Base-by-base conservation (phyloP, 2,329 filamentous ascomycete species). In the Sclerotinia sclerotiorum region DNA sequence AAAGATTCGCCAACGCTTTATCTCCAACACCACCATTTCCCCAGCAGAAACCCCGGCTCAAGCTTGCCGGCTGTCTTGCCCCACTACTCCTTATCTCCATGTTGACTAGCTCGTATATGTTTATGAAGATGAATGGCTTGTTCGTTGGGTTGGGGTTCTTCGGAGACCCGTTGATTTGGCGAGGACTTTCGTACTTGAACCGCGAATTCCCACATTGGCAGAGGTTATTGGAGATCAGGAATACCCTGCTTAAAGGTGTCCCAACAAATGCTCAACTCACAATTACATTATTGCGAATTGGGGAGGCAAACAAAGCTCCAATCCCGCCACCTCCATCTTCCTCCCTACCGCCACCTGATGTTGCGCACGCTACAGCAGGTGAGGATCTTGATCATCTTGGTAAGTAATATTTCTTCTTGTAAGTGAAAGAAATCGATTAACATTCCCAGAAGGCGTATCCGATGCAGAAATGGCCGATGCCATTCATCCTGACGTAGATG, bases 211-310 rank as follows among this genome's bases (percentile, higher is more conserved):
- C 91, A 0, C 81, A 88, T 72, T 95, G 92, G 92, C 84, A 91
- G 74, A 91, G 90, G 73, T 81, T 92, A 8, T 81, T 94, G 21
- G 88, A 93, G 74, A 79, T 93, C 15, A 85, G 90, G 69, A 93
- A 93, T 77, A 92, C 90, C 0, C 77, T 95, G 1, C 85, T 97
- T 63, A 92, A 90, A 76, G 91, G 92, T 2, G 88, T 95, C 0
- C 93, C 93, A 0, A 97, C 92, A 1, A 95, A 96, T 76, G 91
- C 92, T 4, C 93, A 97, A 76, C 85, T 96, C 24, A 88, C 92
- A 0, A 81, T 96, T 39, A 96, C 92, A 0, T 83, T 96, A 1
- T 86, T 96, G 15, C 90, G 93, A 6, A 88, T 94, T 42, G 92
- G 92, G 52, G 93, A 96, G 79, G 87, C 86, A 15, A 94, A 94